Conservation (phyloP, 208 protist genomes). For the Wallacemonas sp. region DNA sequence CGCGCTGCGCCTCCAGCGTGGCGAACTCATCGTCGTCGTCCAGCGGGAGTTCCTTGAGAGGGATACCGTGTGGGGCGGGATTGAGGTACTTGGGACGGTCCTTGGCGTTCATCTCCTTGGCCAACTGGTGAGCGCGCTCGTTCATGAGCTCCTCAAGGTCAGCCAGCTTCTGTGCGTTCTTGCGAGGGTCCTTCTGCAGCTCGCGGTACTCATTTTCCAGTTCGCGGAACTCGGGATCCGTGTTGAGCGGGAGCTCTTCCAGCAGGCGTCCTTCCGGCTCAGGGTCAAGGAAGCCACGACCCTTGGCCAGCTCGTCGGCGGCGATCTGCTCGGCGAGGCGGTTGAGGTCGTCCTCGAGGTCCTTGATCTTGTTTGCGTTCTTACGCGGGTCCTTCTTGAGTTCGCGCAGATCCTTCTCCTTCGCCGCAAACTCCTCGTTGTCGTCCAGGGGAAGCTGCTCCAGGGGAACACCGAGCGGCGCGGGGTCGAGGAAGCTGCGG, state of each 20-base stretch:
- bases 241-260: slow-evolving; percentile 59
- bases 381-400: slow-evolving; percentile 43
- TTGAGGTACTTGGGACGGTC: slow-evolving; percentile 65
- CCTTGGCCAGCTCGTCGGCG: slow-evolving; percentile 49
- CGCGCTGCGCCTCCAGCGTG: slow-evolving; percentile 66
- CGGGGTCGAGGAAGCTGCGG: slow-evolving; percentile 60
- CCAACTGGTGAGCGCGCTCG: slow-evolving; percentile 64
- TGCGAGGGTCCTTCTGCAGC: slow-evolving; percentile 45
- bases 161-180: slow-evolving; percentile 50
- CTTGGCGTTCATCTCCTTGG: slow-evolving; percentile 61
- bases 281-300: slow-evolving; percentile 63
- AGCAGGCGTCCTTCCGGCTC: slow-evolving; percentile 66
- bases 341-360: slow-evolving; percentile 52
- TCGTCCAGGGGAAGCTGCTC: slow-evolving; percentile 62
- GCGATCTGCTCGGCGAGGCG: slow-evolving; percentile 49
- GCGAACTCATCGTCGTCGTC: slow-evolving; percentile 66
- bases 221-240: slow-evolving; percentile 52
- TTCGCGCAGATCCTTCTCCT: slow-evolving; percentile 59
- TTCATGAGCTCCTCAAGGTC: slow-evolving; percentile 81
- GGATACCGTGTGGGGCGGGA: slow-evolving; percentile 40
- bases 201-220: slow-evolving; percentile 58
- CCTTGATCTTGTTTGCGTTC: slow-evolving; percentile 42
- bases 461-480: slow-evolving; percentile 57
- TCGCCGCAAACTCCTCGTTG: slow-evolving; percentile 40
- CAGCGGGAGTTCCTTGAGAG: slow-evolving; percentile 62